Base-by-base conservation (phyloP, 1,284 basidiomycete genomes). In the Cutaneotrichosporon sp. region DNA sequence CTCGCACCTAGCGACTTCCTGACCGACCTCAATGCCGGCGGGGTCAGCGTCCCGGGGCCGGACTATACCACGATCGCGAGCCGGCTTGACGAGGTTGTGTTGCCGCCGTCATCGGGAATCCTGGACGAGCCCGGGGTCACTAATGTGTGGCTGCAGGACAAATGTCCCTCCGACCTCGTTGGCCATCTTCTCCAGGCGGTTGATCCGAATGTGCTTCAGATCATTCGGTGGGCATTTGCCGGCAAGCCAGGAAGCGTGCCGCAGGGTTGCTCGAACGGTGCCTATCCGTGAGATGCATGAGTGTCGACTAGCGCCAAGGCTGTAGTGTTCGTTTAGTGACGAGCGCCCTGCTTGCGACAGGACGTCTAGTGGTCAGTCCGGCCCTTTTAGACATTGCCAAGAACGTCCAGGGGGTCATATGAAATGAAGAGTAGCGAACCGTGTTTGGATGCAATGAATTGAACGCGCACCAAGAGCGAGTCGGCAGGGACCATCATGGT, bases 111-210 rank as follows among this genome's bases (percentile, higher is more conserved):
- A 14, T 24, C n/a, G 10, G 53, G 53, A 6, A 17, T 43, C 19
- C 31, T 54, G 20, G 32, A 49, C 20, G 46, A 48, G 46, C 46
- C 46, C 14, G 49, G 49, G 16, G 53, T 54, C 26, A 46, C 38
- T 33, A 54, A 54, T 44, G 39, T 54, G 22, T 31, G 46, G 35
- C 25, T 54, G 38, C 48, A 54, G 53, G 31, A 50, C 25, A 34
- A 42, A 22, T 54, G 53, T 33, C 31, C 31, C 31, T 16, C 22
- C 16, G 39, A 42, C 25, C 25, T 42, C 3, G 37, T 31, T 14
- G 38, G 37, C 12, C 39, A 42, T n/a, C 5, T 27, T n/a, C 7
- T 35, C 26, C 47, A 22, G 17, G 49, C 49, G 0, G 11, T 35
- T 25, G 39, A 50, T 33, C 31, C 32, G 10, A 50, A 50, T 27